Percentiles rank a stretch among this genome's conserved stretches.
These are phyloP conservation scores for Prasinococcaceae sp. DNA, from an alignment of 139 green algal species.

Conservation along the genomic window DNA sequence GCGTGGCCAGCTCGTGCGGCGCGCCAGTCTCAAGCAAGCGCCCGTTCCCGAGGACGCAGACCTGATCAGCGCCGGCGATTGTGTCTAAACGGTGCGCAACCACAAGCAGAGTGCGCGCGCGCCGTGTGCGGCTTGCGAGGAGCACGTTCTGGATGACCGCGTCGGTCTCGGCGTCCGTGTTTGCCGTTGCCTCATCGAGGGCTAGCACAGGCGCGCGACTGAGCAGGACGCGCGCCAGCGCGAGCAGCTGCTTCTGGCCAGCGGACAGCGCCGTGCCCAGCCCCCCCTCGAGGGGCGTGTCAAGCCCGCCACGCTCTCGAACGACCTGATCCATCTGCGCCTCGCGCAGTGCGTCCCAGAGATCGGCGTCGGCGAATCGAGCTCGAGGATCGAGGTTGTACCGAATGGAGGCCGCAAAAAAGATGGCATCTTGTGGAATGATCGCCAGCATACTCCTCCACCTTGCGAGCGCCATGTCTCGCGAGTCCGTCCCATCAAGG, in stretches of 20 bases:
- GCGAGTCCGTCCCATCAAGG: conserved; percentile 74
- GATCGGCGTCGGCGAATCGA: conserved; percentile 29
- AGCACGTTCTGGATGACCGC: conserved; percentile 48
- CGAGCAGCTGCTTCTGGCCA: conserved; percentile 79
- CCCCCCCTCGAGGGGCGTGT: conserved; percentile 43
- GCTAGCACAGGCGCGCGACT: no score
- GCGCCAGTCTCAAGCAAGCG: conserved; percentile 24
- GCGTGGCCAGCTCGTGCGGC: conserved; percentile 19
- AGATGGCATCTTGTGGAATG: no score
- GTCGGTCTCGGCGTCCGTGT: conserved; percentile 65
- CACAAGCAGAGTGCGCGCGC: conserved; percentile 35
- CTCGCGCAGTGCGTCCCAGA: conserved; percentile 35
- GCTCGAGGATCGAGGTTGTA: conserved; percentile 78
- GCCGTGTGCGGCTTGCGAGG: conserved; percentile 34
- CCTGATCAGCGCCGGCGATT: conserved; percentile 44
- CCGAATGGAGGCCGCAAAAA: conserved; percentile 73
- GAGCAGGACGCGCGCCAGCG: conserved; percentile 52
- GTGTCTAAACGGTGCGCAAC: conserved; percentile 51
- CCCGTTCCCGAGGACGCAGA: conserved; percentile 40
- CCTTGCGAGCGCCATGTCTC: conserved; percentile 54
- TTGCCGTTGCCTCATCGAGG: conserved; percentile 70
- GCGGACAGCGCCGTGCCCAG: conserved; percentile 59
- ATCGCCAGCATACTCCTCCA: no score
- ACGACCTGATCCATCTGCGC: conserved; percentile 21
- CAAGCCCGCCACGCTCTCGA: no score